Conservation (phyloP, 2,329 filamentous ascomycete genomes). For the Neospermospora avenae region DNA sequence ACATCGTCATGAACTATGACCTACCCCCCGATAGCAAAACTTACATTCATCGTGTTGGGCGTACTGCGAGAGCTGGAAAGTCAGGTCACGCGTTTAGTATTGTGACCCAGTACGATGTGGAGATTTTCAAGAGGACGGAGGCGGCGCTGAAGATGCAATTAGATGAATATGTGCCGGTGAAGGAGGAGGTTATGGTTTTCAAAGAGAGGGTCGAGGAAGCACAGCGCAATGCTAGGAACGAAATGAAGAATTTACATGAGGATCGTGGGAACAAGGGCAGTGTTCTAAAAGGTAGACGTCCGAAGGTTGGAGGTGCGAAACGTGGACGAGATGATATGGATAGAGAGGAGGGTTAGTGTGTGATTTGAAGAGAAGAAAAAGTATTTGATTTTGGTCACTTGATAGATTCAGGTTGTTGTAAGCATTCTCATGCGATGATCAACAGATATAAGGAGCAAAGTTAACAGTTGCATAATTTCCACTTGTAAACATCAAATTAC, state of each 20-base stretch:
- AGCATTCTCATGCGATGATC: too few species aligned
- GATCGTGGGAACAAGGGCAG: constrained; percentile 51
- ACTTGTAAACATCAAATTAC: too few species aligned
- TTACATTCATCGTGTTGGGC: constrained; percentile 85
- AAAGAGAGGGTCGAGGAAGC: constrained; percentile 76
- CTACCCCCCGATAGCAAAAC: constrained; percentile 83
- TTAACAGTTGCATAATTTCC: too few species aligned
- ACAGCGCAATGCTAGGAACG: constrained; percentile 71
- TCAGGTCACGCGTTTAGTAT: constrained; percentile 77
- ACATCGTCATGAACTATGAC: constrained; percentile 83
- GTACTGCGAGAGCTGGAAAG: constrained; percentile 83
- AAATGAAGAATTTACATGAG: constrained; percentile 80
- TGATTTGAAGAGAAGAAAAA: too few species aligned
- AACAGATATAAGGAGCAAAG: too few species aligned
- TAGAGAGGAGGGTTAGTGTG: constrained; percentile 34
- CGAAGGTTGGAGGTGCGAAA: constrained; percentile 42
- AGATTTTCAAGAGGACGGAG: constrained; percentile 79
- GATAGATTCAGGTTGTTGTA: too few species aligned
- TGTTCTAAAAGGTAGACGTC: constrained; percentile 49
- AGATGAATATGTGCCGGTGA: constrained; percentile 63
- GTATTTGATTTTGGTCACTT: too few species aligned
- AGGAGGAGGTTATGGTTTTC: constrained; percentile 84
- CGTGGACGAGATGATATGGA: constrained; percentile 47
- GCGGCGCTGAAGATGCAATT: constrained; percentile 76
- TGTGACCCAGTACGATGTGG: constrained; percentile 84